Evolutionary conservation across 2,329 filamentous ascomycete genomes (phyloP), one percentile per base, ranked within the genome.

Genomic region (Metarhizium humberi): DNA sequence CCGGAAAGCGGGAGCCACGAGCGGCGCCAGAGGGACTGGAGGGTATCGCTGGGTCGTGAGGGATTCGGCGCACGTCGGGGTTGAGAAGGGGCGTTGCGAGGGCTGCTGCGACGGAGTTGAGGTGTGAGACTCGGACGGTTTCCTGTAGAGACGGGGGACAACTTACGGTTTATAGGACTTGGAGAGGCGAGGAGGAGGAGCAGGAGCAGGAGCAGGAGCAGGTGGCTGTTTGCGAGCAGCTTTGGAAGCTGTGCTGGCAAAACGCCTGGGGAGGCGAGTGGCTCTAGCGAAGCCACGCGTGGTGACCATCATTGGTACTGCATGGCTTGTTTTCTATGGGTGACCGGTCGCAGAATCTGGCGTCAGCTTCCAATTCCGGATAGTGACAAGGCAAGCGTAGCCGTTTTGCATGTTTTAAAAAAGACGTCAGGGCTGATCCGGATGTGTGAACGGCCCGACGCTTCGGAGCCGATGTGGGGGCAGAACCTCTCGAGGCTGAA

Each of bases 1-100:
- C 76, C 76, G 56, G 76, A 71, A 32, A 80, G 71, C 10, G 73
- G 72, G 20, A 73, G 62, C 70, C 66, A 76, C 59, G 70, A 71
- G 66, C 60, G 69, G 66, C 61, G 69, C 68, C 61, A 71, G 56
- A 73, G 63, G 53, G 63, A 60, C 53, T 67, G 66, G 58, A 73
- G 64, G 50, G 69, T 71, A 55, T 71, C 66, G 58, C 53, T 63
- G 56, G 13, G 59, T 3, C 57, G 58, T 32, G 63, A 64, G 11
- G 61, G 62, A 3, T 62, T 60, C 38, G 62, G 58, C 1, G 57
- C 32, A 34, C 10, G 10, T 34, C 32, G 58, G 7, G 57, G 25
- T 13, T 52, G 49, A 25, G 59, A 7, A 36, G 49, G 30, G 49
- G 49, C 36, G 46, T 52, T 42, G 49, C 55, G 50, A 42, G 47